Evolutionary conservation across 805 yeast genomes (phyloP), one percentile per base, ranked within the genome.

Genomic region (Metschnikowia noctiluminum): DNA sequence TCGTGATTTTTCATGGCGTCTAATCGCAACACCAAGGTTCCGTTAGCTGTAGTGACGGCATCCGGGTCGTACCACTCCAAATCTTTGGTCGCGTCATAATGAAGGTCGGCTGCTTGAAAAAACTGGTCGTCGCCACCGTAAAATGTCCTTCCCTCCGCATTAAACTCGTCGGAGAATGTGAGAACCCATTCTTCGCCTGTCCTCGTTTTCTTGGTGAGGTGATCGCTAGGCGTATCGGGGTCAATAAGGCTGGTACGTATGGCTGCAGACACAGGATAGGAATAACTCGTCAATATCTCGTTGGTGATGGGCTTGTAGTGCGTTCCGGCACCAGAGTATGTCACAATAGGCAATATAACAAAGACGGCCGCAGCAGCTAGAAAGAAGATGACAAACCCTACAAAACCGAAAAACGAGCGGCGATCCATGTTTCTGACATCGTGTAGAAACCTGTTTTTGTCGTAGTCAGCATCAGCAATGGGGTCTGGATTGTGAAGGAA

Each of bases 51-150:
- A 30, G 83, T 77, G 3, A 77, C 82, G 1, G 96, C 96, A 64
- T 91, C 97, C 1, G 98, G 98, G 51, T 82, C 85, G 67, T 91
- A 91, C 97, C 97, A 91, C 71, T 91, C 97, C 62, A 89, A 76
- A 73, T 91, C 97, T 49, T 79, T 70, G 6, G 97, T 91, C 26
- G 96, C 96, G 46, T 78, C 91, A 66, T 91, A 91, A 64, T 89
- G 81, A 34, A 90, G 58, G 68, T 90, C 89, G 2, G 84, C 87
- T 3, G 89, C 96, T 39, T 86, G 79, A 86, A 92, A 91, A 62
- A 87, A 89, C 66, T 88, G 96, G 64, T 90, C 97, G 63, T 90
- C 96, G 39, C 92, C 94, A 8, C 81, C 85, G 65, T 89, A 90
- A 63, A 91, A 91, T 3, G 96, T 85, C 60, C 97, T 77, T 8